Base-by-base conservation (phyloP, 2,329 filamentous ascomycete species). In the Chrysoporthe puriensis region DNA sequence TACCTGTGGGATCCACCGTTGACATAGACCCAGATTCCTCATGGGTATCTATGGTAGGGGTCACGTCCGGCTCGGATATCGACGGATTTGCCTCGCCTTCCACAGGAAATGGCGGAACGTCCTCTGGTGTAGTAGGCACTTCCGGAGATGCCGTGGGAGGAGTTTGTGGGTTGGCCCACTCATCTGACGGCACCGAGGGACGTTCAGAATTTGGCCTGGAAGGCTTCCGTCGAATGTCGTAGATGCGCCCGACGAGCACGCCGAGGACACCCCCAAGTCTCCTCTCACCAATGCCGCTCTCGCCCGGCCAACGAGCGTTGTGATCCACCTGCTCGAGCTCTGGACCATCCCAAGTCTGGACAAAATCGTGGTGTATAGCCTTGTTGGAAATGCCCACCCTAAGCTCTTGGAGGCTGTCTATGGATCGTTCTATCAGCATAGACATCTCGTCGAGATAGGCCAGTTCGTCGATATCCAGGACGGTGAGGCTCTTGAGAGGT, bases 361-460 rank as follows among this genome's bases (percentile, higher is more conserved):
- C 84, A 80, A 89, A 91, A 68, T 89, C 81, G 46, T 78, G 75
- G 59, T 74, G 72, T 1, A 74, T 71, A 34, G 81, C 82, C 66
- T 80, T 82, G 44, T 80, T 75, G 5, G 91, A 88, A 66, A 96
- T 88, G 6, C 93, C 91, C 5, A 96, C 85, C 56, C 91, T 85
- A 44, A 96, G 82, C 76, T 95, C 92, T 42, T 86, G 85, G 18
- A 96, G 80, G 54, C 84, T 84, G 70, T 85, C 82, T 68, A 87
- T 83, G 14, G 92, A 95, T 34, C 89, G 86, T 69, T 90, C 90
- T 69, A 96, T 88, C 14, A 96, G 83, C 54, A 92, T 83, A 64
- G 90, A 90, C 86, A 96, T 91, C 78, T 96, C 93, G 74, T 95
- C 92, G 48, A 95, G 79, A 76, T 96, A 96, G 40, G 90, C 86